Evolutionary conservation across 805 yeast species (phyloP).

Genomic region (Wickerhamomyces canadensis): DNA sequence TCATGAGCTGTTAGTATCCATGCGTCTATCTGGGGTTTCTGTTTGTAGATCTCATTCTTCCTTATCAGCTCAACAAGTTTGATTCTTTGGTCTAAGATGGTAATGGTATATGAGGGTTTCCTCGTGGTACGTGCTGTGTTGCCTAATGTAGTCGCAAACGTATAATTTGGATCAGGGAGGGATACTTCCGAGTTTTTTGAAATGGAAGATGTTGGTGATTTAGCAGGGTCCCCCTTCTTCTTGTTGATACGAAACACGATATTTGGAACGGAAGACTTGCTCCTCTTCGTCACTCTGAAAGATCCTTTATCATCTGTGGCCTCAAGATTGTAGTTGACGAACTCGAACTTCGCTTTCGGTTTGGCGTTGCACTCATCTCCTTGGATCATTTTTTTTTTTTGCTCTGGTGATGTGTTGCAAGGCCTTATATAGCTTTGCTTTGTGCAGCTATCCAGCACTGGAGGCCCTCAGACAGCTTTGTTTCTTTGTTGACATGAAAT

Average conservation of each 20-base stretch:
- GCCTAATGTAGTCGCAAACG: neutral
- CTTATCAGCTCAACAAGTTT: neutral
- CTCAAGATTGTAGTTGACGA: conserved; percentile 3
- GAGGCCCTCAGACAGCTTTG: too few species aligned
- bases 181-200: too few species aligned
- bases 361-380: too few species aligned
- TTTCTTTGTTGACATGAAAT: too few species aligned
- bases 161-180: neutral
- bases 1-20: conserved; percentile 1
- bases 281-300: conserved; percentile 1
- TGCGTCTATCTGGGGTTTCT: conserved; percentile 1
- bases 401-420: too few species aligned
- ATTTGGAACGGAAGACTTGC: conserved; percentile 2
- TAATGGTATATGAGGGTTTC: conserved; percentile 4
- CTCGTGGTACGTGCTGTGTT: neutral
- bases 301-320: neutral
- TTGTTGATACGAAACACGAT: too few species aligned
- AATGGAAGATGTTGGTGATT: too few species aligned
- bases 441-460: too few species aligned
- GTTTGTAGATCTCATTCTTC: neutral
- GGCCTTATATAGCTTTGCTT: too few species aligned
- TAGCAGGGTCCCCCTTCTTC: too few species aligned
- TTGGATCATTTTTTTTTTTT: too few species aligned
- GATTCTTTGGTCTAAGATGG: neutral
- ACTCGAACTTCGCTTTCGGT: conserved; percentile 1